These are phyloP conservation scores for Garcia nutans DNA, from an alignment of 345 rosid species.

Conservation along the genomic window DNA sequence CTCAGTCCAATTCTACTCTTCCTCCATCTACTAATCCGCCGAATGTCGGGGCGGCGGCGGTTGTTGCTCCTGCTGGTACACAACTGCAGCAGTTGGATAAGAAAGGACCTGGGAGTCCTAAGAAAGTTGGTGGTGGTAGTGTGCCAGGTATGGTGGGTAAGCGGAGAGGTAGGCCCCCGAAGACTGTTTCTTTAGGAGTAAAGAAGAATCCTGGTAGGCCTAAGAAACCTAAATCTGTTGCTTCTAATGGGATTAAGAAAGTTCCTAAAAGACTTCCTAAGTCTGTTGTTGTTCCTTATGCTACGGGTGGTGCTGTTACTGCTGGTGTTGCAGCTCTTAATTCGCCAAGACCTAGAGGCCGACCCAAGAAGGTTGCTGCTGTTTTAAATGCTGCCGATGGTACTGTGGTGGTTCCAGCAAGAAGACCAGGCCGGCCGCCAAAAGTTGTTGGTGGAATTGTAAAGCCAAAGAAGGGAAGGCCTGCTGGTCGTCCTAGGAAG, in stretches of 20 bases:
- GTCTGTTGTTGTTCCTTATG: slow-evolving; percentile 30
- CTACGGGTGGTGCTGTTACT: slow-evolving; percentile 1
- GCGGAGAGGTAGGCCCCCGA: slow-evolving; percentile 46
- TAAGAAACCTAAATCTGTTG: slow-evolving; percentile 36
- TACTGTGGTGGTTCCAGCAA: slow-evolving; percentile 21
- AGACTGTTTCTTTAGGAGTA: slow-evolving; percentile 17
- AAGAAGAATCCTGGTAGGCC: slow-evolving; percentile 43
- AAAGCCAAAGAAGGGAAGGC: slow-evolving; percentile 41
- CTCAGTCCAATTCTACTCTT: not conserved
- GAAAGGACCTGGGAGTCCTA: slow-evolving; percentile 50
- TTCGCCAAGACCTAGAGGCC: slow-evolving; percentile 46
- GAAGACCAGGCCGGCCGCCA: slow-evolving; percentile 56
- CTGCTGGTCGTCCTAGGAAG: slow-evolving; percentile 72
- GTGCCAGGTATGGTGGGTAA: slow-evolving; percentile 4
- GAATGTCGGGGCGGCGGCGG: not conserved
- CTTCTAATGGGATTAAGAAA: slow-evolving; percentile 28
- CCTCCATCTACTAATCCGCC: not conserved
- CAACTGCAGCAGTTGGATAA: slow-evolving; percentile 2
- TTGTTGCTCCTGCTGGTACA: not conserved
- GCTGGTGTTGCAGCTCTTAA: not conserved
- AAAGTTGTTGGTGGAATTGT: slow-evolving; percentile 36
- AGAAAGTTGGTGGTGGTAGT: slow-evolving; percentile 22
- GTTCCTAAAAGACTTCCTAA: slow-evolving; percentile 36
- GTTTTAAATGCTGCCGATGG: slow-evolving; percentile 2
- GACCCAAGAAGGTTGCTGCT: slow-evolving; percentile 43